Base-by-base conservation (phyloP, 2,329 filamentous ascomycete genomes). In the Coniochaeta ligniaria region DNA sequence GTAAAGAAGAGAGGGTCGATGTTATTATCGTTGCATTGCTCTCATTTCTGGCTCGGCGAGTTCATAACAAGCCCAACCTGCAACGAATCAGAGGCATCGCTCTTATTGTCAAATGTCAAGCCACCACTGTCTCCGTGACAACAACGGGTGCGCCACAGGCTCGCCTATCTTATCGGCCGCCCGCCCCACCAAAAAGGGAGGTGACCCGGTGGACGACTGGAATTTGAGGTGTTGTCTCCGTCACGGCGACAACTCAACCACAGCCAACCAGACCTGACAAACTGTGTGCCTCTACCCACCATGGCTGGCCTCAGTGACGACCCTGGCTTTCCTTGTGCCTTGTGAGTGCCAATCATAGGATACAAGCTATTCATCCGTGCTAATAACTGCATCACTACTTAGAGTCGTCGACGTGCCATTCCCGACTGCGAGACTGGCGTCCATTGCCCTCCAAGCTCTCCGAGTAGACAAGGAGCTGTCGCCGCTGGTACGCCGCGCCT, bases 391-490 rank as follows among this genome's bases (percentile, higher is more conserved):
- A 56, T 61, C 60, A 60, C 59, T 54, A 60, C 57, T 64, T 70
- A 93, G 91, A 69, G 85, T 83, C 62, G 83, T 96, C 64, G 81
- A 87, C 67, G 82, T 95, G 62, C 94, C 95, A 52, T 89, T 98
- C 71, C 93, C 93, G 22, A 90, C 87, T 45, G 73, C 86, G 38
- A 88, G 91, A 63, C 86, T 97, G 55, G 92, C 94, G 59, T 82
- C 81, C 55, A 86, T 89, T 56, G 92, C 94, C 50, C 82, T 91
- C 38, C 83, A 84, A 67, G 85, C 92, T 43, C 82, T 98, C 50
- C 80, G 87, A 61, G 93, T 98, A 67, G 95, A 99, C 75, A 83
- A 87, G 63, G 95, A 99, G 73, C 83, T 98, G 57, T 98, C 94
- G 1, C 85, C 90, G 16, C 83, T 95, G 12, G 94, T 98, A 60